Percentiles rank a stretch among this genome's conserved stretches.
phyloP scores from a whole-genome alignment of 768 basidiomycete species.

The Coprinopsis cinerea region DNA sequence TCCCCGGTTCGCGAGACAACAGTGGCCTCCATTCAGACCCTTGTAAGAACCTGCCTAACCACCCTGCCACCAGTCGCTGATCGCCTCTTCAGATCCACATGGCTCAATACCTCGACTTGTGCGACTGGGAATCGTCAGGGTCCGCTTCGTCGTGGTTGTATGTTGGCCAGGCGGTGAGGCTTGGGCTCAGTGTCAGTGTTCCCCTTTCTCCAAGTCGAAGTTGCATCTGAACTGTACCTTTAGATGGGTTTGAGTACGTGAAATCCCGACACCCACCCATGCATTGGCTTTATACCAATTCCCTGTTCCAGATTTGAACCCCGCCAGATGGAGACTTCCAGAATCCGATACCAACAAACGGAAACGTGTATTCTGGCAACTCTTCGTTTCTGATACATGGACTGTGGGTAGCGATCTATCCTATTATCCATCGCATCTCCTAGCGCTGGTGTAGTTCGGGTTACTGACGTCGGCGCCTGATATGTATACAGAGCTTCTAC shows the following conservation, averaged over 20 bases:
- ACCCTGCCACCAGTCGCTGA: background rate
- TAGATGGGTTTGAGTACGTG: constrained; percentile 50
- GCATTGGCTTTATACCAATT: too few relatives aligned
- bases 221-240: background rate
- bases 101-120: constrained; percentile 50
- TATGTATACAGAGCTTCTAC: constrained; percentile 55
- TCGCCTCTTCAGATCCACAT: constrained; percentile 29
- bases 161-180: constrained; percentile 52
- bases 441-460: too few relatives aligned
- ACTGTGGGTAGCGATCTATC: constrained; percentile 31
- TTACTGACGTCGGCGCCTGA: too few relatives aligned
- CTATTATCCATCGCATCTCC: background rate
- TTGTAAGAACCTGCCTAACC: constrained; percentile 34
- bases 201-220: background rate
- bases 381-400: constrained; percentile 61
- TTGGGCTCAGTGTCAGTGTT: constrained; percentile 52
- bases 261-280: too few relatives aligned
- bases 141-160: constrained; percentile 49
- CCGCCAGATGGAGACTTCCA: constrained; percentile 53
- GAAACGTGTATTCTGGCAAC: constrained; percentile 58
- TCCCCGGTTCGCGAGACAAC: constrained; percentile 47
- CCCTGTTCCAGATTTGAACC: constrained; percentile 56
- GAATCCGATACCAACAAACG: constrained; percentile 40
- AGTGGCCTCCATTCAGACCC: constrained; percentile 44
- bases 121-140: constrained; percentile 42